Evolutionary conservation across 2,329 filamentous ascomycete genomes (phyloP), one percentile per base, ranked within the genome.

Genomic region (Paecilomyces dactylethromorphus): DNA sequence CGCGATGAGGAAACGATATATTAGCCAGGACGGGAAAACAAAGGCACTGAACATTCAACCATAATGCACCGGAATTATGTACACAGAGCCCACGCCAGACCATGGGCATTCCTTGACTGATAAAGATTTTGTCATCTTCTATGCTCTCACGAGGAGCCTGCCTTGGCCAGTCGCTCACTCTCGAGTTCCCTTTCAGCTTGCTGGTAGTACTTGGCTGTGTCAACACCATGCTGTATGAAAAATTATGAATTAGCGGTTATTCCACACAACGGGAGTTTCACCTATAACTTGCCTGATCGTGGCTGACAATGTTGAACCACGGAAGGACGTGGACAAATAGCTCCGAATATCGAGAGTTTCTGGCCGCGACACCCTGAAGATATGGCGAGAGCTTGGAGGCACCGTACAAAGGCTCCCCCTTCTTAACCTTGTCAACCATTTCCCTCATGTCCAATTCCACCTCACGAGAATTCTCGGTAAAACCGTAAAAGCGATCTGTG

Each of bases 261-360:
- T 45, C 5, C 18, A 29, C 22, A 18, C 51, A 11, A 12, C 15
- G 33, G 50, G 10, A 21, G 5, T 15, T 24, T 15, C 22, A 45
- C 5, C 11, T 11, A n/a, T 56, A n/a, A 67, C 76, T 66, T 69
- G 83, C 82, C 74, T 86, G 84, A 73, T 85, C 87, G 78, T 99
- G 94, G 78, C 99, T 97, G 71, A 96, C 93, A 78, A 99, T 89
- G 82, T 99, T 99, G 79, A 96, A 93, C 94, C 92, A 97, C 45
- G 93, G 92, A 58, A 99, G 79, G 57, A 93, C 85, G 71, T 92
- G 89, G 65, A 90, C 79, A 76, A 93, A 94, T 32, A 94, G 81
- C 49, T 89, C 89, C 39, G 90, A 88, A 81, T 96, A 97, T 72
- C 94, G 84, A 70, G 92, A 96, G 81, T 99, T 96, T 68, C 94